Evolutionary conservation across 768 basidiomycete species (phyloP), one percentile per base, ranked within the genome.

Genomic region (Russula emetica): DNA sequence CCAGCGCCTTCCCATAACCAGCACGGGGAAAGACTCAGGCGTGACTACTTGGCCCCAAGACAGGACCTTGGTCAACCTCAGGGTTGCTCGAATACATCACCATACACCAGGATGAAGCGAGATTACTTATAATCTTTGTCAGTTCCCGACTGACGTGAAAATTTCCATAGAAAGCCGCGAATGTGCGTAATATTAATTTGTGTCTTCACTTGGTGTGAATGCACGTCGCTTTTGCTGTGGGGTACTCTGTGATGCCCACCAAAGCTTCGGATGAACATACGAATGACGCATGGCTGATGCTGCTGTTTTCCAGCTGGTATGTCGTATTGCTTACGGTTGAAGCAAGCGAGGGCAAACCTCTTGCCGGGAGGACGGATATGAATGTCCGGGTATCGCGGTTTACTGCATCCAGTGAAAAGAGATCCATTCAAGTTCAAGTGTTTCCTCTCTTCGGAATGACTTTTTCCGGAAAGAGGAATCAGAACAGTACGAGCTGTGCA

Each of bases 401-500:
- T 47, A 34, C 47, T 38, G 22, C 47, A 36, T 59, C 47, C 22
- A 49, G 45, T 38, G 47, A 50, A 14, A 34, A 18, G 24, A 34
- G 49, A 28, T 38, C 47, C 32, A 24, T 59, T 50, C 47, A 5
- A 47, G 30, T 59, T 50, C 47, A 5, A 47, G 30, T 18, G 13
- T 47, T 32, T 47, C 44, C 44, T 14, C 44, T 47, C 44, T 42
- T 57, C 26, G 56, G 30, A 30, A 32, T 22, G 56, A 34, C 14
- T 5, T 47, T 47, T 5, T 58, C 56, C 30, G n/a, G 30, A 44
- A 58, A 47, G 56, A 24, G 56, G 56, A 13, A 26, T 45, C 30
- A 47, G 30, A 47, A 47, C 4, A 16, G 56, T 32, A 47, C 44
- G 56, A 58, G 30, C 56, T 47, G 56, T 58, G 56, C 56, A 47